phyloP scores from a whole-genome alignment of 1,139 yeast genomes.

The Geotrichum candidum region DNA sequence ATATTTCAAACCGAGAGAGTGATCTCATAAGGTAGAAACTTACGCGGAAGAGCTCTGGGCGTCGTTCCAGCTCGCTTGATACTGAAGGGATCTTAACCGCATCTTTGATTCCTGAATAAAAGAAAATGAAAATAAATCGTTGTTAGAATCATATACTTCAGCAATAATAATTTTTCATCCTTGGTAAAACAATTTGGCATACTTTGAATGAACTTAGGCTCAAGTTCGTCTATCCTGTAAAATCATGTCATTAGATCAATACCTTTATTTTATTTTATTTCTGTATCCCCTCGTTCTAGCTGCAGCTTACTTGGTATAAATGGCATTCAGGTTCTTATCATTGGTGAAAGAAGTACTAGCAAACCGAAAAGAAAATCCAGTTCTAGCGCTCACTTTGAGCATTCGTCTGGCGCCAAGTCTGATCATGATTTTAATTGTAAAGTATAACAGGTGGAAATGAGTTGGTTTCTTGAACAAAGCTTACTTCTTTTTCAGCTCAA shows the following conservation, averaged over 20 bases:
- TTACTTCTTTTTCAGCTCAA: neutral
- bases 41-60: slow-evolving; percentile 44
- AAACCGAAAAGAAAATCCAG: neutral
- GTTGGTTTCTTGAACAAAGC: neutral
- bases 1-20: neutral
- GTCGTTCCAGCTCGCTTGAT: slow-evolving; percentile 78
- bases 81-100: slow-evolving; percentile 95
- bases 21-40: neutral
- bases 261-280: neutral
- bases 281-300: neutral
- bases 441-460: neutral
- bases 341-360: neutral
- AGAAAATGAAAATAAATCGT: too few species aligned
- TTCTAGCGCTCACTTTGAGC: neutral
- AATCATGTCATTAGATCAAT: neutral
- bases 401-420: neutral
- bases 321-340: neutral
- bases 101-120: slow-evolving; percentile 41
- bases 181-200: neutral
- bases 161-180: too few species aligned
- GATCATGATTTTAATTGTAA: neutral
- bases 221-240: slow-evolving; percentile 14
- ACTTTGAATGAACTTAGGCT: slow-evolving; percentile 15
- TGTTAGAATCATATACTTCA: too few species aligned
- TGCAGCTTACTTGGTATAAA: neutral